phyloP scores from a whole-genome alignment of 805 yeast genomes.

The Isabelozyma rhagii region DNA sequence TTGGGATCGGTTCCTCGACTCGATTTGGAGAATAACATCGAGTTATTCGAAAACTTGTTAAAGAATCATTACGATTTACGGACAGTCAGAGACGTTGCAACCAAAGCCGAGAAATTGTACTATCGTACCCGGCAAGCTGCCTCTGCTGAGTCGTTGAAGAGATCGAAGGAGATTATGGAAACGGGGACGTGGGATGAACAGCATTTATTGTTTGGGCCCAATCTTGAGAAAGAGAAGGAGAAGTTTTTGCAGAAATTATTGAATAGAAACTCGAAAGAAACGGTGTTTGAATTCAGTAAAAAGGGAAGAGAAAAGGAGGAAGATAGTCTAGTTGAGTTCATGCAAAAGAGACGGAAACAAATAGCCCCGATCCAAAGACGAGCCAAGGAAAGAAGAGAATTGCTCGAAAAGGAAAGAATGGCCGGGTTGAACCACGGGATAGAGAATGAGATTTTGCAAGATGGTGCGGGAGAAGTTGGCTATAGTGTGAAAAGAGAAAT shows the following conservation, averaged over 20 bases:
- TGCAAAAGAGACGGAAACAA: constrained; percentile 83
- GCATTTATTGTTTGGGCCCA: constrained; percentile 74
- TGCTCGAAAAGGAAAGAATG: constrained; percentile 67
- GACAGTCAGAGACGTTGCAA: constrained; percentile 65
- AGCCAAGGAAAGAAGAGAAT: constrained; percentile 65
- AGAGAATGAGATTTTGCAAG: constrained; percentile 68
- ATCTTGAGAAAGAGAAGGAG: constrained; percentile 70
- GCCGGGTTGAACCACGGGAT: constrained; percentile 72
- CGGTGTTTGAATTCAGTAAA: constrained; percentile 84
- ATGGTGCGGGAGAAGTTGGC: constrained; percentile 48
- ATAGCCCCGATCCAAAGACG: constrained; percentile 83
- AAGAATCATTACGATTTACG: constrained; percentile 65
- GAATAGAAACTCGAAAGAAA: constrained; percentile 72
- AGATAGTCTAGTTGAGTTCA: constrained; percentile 70
- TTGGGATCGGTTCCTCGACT: constrained; percentile 79
- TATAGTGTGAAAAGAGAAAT: constrained; percentile 36
- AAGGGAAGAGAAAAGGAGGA: constrained; percentile 44
- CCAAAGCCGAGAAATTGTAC: constrained; percentile 85
- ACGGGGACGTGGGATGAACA: constrained; percentile 85
- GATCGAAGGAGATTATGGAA: constrained; percentile 73
- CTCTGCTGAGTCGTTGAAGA: constrained; percentile 76
- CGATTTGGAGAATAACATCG: constrained; percentile 68
- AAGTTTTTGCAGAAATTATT: constrained; percentile 68
- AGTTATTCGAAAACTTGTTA: constrained; percentile 61
- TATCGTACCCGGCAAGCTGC: constrained; percentile 84